These are phyloP conservation scores for Pythium volutum DNA, from an alignment of 352 stramenopile genomes.

Conservation along the genomic window DNA sequence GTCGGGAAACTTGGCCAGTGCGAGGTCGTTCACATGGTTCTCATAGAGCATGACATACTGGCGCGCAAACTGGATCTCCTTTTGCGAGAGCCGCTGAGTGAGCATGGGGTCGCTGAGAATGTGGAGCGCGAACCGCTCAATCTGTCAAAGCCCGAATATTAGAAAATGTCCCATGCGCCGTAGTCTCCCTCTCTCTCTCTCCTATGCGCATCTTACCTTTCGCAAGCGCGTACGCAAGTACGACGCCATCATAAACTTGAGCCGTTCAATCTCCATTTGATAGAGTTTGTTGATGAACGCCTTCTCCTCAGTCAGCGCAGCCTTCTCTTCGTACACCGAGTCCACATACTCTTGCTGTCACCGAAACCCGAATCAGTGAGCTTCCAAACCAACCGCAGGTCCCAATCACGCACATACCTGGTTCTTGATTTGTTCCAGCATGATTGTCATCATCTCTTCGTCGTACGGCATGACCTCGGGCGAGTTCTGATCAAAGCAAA, in stretches of 20 bases:
- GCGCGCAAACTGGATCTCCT: constrained; percentile 71
- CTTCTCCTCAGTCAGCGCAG: constrained; percentile 65
- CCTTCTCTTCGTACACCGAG: constrained; percentile 65
- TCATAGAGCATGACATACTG: constrained; percentile 73
- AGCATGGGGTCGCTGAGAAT: constrained; percentile 46
- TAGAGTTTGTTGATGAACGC: constrained; percentile 86
- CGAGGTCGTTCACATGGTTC: constrained; percentile 68
- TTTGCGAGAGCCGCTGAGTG: constrained; percentile 58
- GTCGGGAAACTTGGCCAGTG: constrained; percentile 54
- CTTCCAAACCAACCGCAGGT: not conserved
- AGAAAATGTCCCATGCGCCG: not conserved
- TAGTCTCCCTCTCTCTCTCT: not conserved
- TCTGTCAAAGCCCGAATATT: constrained; percentile 28
- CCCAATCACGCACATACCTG: constrained; percentile 33
- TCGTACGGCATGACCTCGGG: constrained; percentile 74
- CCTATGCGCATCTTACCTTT: constrained; percentile 37
- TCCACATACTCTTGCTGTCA: constrained; percentile 81
- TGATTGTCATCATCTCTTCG: constrained; percentile 76
- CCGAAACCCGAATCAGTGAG: not conserved
- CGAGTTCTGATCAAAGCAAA: constrained; percentile 66
- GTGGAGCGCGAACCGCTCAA: constrained; percentile 71
- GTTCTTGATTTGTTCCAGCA: constrained; percentile 83
- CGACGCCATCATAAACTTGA: constrained; percentile 81
- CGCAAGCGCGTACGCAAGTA: constrained; percentile 74
- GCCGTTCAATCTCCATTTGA: constrained; percentile 87